Percentiles rank a stretch among this genome's conserved stretches.
phyloP scores from a whole-genome alignment of 352 stramenopile genomes.

The Globisporangium spiculum region DNA sequence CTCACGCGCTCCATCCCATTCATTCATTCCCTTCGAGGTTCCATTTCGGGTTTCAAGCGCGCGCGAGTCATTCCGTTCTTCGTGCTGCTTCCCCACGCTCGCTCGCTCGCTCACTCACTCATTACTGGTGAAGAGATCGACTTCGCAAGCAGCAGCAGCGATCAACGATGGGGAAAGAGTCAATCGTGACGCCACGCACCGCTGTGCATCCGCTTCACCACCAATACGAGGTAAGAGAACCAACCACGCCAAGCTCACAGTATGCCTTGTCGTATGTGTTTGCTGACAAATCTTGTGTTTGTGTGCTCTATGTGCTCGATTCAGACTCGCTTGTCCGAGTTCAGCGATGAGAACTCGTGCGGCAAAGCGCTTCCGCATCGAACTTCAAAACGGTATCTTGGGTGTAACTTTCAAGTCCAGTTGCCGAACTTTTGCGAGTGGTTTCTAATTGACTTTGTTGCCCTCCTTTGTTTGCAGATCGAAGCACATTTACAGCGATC shows the following conservation, averaged over 20 bases:
- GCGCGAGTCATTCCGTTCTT: not conserved
- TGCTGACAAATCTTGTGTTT: constrained; percentile 7
- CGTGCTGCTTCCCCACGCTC: not conserved
- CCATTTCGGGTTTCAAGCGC: not conserved
- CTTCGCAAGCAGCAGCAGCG: not conserved
- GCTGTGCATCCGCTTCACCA: constrained; percentile 32
- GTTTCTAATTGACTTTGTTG: not conserved
- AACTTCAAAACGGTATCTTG: constrained; percentile 44
- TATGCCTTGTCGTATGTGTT: not conserved
- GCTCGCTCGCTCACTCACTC: not conserved
- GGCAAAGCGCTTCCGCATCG: constrained; percentile 39
- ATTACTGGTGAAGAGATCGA: constrained; percentile 7
- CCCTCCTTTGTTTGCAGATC: constrained; percentile 26
- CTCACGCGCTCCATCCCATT: constrained; percentile 3
- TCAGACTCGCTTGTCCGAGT: constrained; percentile 30
- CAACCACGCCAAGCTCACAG: not conserved
- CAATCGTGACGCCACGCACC: constrained; percentile 13
- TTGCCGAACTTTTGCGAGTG: not conserved
- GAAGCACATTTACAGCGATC: constrained; percentile 86
- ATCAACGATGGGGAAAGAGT: constrained; percentile 11
- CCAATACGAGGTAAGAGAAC: constrained; percentile 36
- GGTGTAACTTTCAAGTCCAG: not conserved
- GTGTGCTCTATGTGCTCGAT: not conserved
- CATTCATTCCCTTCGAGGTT: not conserved
- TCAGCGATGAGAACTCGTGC: constrained; percentile 35